Evolutionary conservation across 2,329 filamentous ascomycete species (phyloP), one percentile per base, ranked within the genome.

Genomic region (Nigrospora sphaerica): DNA sequence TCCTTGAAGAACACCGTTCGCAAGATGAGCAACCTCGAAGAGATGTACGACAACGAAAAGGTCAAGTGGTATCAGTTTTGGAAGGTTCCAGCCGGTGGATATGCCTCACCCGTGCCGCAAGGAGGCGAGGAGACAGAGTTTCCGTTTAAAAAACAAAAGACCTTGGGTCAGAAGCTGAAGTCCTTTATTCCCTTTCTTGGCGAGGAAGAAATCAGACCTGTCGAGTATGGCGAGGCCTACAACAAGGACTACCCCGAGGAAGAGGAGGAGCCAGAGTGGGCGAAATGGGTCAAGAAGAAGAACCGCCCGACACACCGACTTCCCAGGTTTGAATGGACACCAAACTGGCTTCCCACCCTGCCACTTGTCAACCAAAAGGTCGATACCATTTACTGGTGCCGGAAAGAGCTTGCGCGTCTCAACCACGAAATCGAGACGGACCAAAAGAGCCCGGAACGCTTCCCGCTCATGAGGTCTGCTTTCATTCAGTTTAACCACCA

Each of bases 401-500:
- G 93, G 3, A 81, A 83, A 52, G 86, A 97, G 63, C 67, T 98
- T 28, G 91, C 93, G 16, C 81, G 88, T 13, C 72, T 97, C 16
- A 98, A 97, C 54, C 61, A 91, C 44, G 91, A 97, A 62, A 96
- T 98, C 45, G 91, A 96, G 56, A 73, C 85, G 39, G 93, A 97
- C 54, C 93, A 98, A 62, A 77, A 85, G 45, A 76, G 93, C 42
- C 85, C 87, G 0, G 91, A 96, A 54, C 81, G 85, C 5, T 97
- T 89, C 52, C 91, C 92, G 0, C 69, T 91, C 40, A 95, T 96
- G 90, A 95, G 88, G 58, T 95, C 92, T 1, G 93, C 93, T 1
- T 98, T 98, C 57, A 90, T 98, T 50, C 93, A 98, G 62, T 98
- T 98, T 75, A 95, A 98, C 60, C 86, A 96, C 60, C 93, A 98